These are phyloP conservation scores for Globisporangium radiosum DNA, from an alignment of 352 stramenopile genomes.

Conservation along the genomic window DNA sequence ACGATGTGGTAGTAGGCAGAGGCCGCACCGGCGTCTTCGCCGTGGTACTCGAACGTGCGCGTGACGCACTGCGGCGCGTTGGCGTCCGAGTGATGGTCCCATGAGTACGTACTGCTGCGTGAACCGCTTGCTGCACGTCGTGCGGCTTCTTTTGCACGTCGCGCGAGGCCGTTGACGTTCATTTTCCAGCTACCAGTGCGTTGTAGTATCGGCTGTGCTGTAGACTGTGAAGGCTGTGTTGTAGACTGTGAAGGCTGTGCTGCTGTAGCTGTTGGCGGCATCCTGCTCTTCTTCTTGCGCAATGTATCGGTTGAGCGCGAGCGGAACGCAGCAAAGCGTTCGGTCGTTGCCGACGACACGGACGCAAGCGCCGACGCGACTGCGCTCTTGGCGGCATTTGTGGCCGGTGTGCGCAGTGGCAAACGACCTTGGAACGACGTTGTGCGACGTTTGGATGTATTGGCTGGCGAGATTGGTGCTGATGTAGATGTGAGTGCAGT, in stretches of 20 bases:
- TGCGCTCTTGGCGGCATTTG: conserved; percentile 16
- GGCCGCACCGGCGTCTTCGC: conserved; percentile 59
- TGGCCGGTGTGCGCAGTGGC: conserved; percentile 16
- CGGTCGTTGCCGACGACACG: conserved; percentile 26
- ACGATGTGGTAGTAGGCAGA: conserved; percentile 72
- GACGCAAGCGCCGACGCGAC: conserved; percentile 39
- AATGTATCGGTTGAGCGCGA: conserved; percentile 34
- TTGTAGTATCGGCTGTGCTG: not conserved
- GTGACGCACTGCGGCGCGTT: conserved; percentile 32
- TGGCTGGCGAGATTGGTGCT: conserved; percentile 1
- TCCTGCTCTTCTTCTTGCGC: conserved; percentile 17
- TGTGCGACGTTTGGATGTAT: conserved; percentile 37
- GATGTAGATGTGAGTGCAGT: not conserved
- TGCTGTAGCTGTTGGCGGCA: not conserved
- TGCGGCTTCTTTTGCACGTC: conserved; percentile 6
- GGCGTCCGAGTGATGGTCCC: conserved; percentile 9
- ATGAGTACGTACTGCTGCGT: conserved; percentile 5
- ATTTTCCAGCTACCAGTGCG: conserved; percentile 17
- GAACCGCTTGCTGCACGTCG: conserved; percentile 5
- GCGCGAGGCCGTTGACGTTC: conserved; percentile 17
- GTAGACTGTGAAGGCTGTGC: not conserved
- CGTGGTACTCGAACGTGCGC: conserved; percentile 41
- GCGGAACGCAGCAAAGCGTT: conserved; percentile 32
- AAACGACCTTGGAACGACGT: conserved; percentile 46
- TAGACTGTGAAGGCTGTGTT: not conserved